Percentiles rank a stretch among this genome's conserved stretches.
phyloP scores from a whole-genome alignment of 495 filamentous ascomycete species.

The Trichocladium uniseriatum region DNA sequence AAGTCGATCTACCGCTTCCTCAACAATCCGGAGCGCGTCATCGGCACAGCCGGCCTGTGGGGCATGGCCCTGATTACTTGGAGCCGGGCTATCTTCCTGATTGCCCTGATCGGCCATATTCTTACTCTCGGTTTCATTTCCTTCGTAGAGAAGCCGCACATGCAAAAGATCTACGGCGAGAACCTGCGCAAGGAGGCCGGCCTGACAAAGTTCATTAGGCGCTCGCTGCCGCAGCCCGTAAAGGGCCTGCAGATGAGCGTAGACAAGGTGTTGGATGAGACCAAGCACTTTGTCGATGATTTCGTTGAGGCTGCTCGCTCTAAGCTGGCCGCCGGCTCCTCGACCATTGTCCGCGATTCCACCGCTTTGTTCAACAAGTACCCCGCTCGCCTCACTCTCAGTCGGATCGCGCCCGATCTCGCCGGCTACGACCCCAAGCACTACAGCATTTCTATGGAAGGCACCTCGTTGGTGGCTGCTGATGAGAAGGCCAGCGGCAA shows the following conservation, averaged over 20 bases:
- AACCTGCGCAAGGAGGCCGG: slow-evolving; percentile 80
- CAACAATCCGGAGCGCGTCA: slow-evolving; percentile 92
- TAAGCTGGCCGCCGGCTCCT: slow-evolving; percentile 77
- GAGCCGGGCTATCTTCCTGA: slow-evolving; percentile 69
- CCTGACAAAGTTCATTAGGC: slow-evolving; percentile 78
- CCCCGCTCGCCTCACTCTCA: slow-evolving; percentile 79
- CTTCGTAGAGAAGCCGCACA: slow-evolving; percentile 90
- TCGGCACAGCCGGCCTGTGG: slow-evolving; percentile 94
- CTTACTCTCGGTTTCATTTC: slow-evolving; percentile 82
- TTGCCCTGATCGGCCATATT: slow-evolving; percentile 78
- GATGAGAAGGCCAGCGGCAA: slow-evolving; percentile 44
- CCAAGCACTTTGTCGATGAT: slow-evolving; percentile 81
- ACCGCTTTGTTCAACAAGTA: slow-evolving; percentile 81
- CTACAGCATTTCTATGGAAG: slow-evolving; percentile 69
- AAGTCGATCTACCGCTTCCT: slow-evolving; percentile 95
- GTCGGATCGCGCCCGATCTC: slow-evolving; percentile 68
- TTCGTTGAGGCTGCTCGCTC: slow-evolving; percentile 81
- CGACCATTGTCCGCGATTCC: slow-evolving; percentile 79
- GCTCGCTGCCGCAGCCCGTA: slow-evolving; percentile 73
- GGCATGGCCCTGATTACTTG: slow-evolving; percentile 87
- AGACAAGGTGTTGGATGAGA: slow-evolving; percentile 76
- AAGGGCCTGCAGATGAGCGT: slow-evolving; percentile 68
- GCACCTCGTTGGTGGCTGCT: slow-evolving; percentile 45
- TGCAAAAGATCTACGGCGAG: slow-evolving; percentile 93
- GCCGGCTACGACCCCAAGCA: slow-evolving; percentile 76